A percentile compares a stretch with the other conserved stretches of the same genome.
Conservation (phyloP, 768 basidiomycete species). For the Amanita rimosa region DNA sequence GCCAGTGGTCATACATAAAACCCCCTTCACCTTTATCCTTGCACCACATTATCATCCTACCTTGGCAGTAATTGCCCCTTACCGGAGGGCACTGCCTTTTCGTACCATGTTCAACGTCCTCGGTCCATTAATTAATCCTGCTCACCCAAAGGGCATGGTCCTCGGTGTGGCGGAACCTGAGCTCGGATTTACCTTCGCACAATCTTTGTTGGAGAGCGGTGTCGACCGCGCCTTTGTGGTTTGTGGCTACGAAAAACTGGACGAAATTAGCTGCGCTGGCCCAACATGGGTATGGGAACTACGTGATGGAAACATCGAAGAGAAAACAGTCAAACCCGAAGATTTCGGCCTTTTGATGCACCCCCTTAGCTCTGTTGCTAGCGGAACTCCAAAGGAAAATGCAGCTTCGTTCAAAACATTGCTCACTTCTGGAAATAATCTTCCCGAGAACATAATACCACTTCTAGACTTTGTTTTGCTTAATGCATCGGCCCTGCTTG, state of each 20-base stretch:
- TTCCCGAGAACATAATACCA: slow-evolving; percentile 47
- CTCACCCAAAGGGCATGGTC: slow-evolving; percentile 78
- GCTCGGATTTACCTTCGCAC: slow-evolving; percentile 74
- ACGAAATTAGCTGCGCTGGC: slow-evolving; percentile 94
- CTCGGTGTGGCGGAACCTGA: slow-evolving; percentile 79
- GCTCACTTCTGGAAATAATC: slow-evolving; percentile 42
- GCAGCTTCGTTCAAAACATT: slow-evolving; percentile 59
- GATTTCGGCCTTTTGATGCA: slow-evolving; percentile 72
- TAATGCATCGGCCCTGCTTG: slow-evolving; percentile 82
- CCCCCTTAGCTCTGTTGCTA: slow-evolving; percentile 56
- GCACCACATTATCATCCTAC: slow-evolving; percentile 91
- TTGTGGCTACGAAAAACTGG: slow-evolving; percentile 83
- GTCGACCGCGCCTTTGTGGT: slow-evolving; percentile 85
- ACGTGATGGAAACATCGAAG: slow-evolving; percentile 52
- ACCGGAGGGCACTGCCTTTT: slow-evolving; percentile 81
- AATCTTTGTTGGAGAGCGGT: slow-evolving; percentile 59
- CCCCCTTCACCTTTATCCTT: slow-evolving; percentile 88
- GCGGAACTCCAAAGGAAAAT: slow-evolving; percentile 73
- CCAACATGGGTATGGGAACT: slow-evolving; percentile 81
- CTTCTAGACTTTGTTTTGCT: slow-evolving; percentile 82
- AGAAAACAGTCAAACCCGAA: slow-evolving; percentile 50
- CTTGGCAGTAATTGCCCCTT: slow-evolving; percentile 70
- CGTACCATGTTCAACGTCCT: slow-evolving; percentile 95
- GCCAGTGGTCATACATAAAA: slow-evolving; percentile 46
- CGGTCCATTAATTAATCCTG: slow-evolving; percentile 91